Base-by-base conservation (phyloP, 2,329 filamentous ascomycete species). In the Amauroascus niger region DNA sequence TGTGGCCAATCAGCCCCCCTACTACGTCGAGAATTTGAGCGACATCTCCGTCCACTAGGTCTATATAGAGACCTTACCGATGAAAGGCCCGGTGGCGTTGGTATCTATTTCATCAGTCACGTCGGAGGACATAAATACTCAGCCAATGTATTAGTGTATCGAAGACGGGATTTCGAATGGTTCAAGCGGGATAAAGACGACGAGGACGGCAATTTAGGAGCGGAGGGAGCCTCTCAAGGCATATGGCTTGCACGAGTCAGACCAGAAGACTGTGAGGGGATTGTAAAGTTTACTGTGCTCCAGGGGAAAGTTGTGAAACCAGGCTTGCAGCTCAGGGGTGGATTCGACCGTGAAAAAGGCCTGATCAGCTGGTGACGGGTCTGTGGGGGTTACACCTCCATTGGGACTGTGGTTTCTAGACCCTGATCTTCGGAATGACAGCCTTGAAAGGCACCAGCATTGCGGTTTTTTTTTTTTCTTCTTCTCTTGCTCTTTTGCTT, bases 71-170 rank as follows among this genome's bases (percentile, higher is more conserved):
- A 97, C 66, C 72, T 93, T 45, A 82, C 94, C 65, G 93, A 98
- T 67, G 83, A 89, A 68, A 75, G 93, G 55, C 88, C 90, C 0
- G 91, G 91, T 9, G 93, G 93, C 11, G 91, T 96, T 5, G 91
- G 88, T 0, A 87, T 98, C 59, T 95, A 95, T 72, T 97, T 96
- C 67, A 94, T 97, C 65, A 91, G 83, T 61, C 93, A 98, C 65
- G 89, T 96, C 2, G 93, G 93, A 26, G 93, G 93, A 0, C 93
- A 98, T 75, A 96, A 96, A 74, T 97, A 95, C 72, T 83, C 84
- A 45, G 93, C 93, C 26, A 98, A 98, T 64, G 82, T 97, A 62
- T 87, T 98, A 75, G 77, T 98, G 1, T 97, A 98, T 69, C 80
- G 93, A 8, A 78, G 79, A 16, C 75, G 76, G 6, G 70, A 67